Percentiles rank a stretch among this genome's conserved stretches.
phyloP scores from a whole-genome alignment of 2,329 filamentous ascomycete genomes.

The Beauveria rudraprayagi region DNA sequence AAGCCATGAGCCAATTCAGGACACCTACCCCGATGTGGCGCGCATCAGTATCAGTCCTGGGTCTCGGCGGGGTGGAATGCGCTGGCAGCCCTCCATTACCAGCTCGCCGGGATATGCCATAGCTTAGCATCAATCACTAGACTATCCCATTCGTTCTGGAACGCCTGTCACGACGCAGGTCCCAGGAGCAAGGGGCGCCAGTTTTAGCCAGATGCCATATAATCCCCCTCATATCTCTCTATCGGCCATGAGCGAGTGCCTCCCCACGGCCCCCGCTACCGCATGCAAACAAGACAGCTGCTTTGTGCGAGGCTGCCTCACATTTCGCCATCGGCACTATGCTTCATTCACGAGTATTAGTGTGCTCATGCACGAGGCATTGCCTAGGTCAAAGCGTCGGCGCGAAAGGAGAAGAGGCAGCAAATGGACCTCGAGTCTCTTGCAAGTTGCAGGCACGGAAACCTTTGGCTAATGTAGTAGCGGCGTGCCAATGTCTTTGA shows the following conservation, averaged over 20 bases:
- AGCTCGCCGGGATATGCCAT: background rate
- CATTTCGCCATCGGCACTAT: background rate
- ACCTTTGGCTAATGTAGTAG: background rate
- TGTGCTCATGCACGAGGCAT: background rate
- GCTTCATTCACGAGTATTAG: background rate
- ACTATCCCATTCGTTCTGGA: constrained; percentile 4
- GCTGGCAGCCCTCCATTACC: constrained; percentile 7
- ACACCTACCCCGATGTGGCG: constrained; percentile 1
- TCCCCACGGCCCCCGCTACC: background rate
- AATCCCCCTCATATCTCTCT: background rate
- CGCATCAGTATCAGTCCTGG: background rate
- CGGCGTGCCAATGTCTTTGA: constrained; percentile 8
- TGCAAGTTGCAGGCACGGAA: no score
- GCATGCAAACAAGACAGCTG: background rate
- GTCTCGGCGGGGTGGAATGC: constrained; percentile 1
- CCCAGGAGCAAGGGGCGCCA: background rate
- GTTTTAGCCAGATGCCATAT: background rate
- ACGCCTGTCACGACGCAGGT: constrained; percentile 4
- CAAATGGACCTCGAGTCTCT: no score
- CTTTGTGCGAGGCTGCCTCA: background rate
- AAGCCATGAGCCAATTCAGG: constrained; percentile 3
- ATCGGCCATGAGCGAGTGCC: background rate
- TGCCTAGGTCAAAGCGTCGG: constrained; percentile 1
- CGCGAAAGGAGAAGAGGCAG: background rate
- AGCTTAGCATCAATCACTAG: background rate